Conservation (phyloP, 2,329 filamentous ascomycete species). For the Daldinia eschscholtzii region DNA sequence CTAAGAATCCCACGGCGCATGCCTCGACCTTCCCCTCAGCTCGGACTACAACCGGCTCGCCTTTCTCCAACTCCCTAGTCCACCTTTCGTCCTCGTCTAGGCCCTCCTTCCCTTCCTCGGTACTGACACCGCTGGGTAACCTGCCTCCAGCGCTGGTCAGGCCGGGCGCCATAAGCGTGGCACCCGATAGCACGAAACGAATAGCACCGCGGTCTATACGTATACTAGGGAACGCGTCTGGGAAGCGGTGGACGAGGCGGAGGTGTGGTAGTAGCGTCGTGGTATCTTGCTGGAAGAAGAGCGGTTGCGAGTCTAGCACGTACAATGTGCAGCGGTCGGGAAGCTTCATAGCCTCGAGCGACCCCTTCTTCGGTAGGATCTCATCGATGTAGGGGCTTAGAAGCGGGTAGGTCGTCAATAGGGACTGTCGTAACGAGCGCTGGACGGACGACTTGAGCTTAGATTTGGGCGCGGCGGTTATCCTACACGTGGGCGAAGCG, state of each 20-base stretch:
- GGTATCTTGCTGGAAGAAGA: slow-evolving; percentile 91
- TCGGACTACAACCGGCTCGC: slow-evolving; percentile 87
- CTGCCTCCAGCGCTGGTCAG: slow-evolving; percentile 86
- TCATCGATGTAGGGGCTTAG: slow-evolving; percentile 92
- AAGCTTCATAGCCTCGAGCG: slow-evolving; percentile 90
- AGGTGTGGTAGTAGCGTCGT: slow-evolving; percentile 88
- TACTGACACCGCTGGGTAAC: slow-evolving; percentile 68
- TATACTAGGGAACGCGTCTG: slow-evolving; percentile 82
- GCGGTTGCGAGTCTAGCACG: slow-evolving; percentile 78
- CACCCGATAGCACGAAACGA: slow-evolving; percentile 93
- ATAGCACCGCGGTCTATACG: slow-evolving; percentile 97
- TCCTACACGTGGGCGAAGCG: slow-evolving; percentile 61
- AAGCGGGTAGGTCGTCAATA: slow-evolving; percentile 86
- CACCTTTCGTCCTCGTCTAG: slow-evolving; percentile 65
- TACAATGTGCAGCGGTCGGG: slow-evolving; percentile 93
- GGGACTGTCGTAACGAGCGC: slow-evolving; percentile 83
- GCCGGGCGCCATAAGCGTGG: slow-evolving; percentile 95
- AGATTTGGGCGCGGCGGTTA: slow-evolving; percentile 83
- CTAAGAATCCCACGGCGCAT: slow-evolving; percentile 87
- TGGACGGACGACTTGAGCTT: slow-evolving; percentile 98
- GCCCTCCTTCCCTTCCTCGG: slow-evolving; percentile 54
- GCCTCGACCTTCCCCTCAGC: slow-evolving; percentile 95
- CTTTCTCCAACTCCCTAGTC: slow-evolving; percentile 79
- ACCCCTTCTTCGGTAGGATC: slow-evolving; percentile 93
- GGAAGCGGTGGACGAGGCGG: slow-evolving; percentile 89